phyloP scores from a whole-genome alignment of 345 rosid species.

The Zanthoxylum bungeanum region DNA sequence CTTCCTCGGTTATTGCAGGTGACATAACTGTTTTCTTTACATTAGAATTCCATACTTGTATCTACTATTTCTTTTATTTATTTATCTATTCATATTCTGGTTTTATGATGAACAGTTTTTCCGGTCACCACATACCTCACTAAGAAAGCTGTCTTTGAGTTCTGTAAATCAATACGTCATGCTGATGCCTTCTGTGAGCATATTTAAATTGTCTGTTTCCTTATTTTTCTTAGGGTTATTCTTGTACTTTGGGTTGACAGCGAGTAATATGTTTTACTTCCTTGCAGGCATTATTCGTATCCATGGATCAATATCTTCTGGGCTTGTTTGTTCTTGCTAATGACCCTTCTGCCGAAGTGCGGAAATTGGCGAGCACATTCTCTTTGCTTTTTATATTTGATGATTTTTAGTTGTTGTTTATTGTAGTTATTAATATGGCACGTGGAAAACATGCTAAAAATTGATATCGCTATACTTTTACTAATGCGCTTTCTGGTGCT shows the following conservation, averaged over 20 bases:
- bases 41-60: neutral
- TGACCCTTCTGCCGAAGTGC: constrained; percentile 81
- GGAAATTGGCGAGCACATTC: constrained; percentile 56
- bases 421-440: neutral
- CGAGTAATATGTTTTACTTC: neutral
- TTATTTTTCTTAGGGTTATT: neutral
- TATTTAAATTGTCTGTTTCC: constrained; percentile 12
- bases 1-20: constrained; percentile 88
- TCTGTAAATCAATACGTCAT: constrained; percentile 85
- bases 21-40: constrained; percentile 7
- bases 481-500: neutral
- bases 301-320: constrained; percentile 77
- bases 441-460: neutral
- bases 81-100: neutral
- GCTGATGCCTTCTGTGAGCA: constrained; percentile 96
- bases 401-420: neutral
- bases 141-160: constrained; percentile 83
- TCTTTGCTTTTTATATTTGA: constrained; percentile 1
- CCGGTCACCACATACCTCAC: constrained; percentile 77
- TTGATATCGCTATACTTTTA: neutral
- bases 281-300: constrained; percentile 65
- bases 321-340: constrained; percentile 83
- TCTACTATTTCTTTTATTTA: neutral
- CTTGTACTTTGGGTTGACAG: constrained; percentile 1
- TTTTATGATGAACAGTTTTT: constrained; percentile 65